Conservation (phyloP, 768 basidiomycete species). For the Mycena leptocephala region DNA sequence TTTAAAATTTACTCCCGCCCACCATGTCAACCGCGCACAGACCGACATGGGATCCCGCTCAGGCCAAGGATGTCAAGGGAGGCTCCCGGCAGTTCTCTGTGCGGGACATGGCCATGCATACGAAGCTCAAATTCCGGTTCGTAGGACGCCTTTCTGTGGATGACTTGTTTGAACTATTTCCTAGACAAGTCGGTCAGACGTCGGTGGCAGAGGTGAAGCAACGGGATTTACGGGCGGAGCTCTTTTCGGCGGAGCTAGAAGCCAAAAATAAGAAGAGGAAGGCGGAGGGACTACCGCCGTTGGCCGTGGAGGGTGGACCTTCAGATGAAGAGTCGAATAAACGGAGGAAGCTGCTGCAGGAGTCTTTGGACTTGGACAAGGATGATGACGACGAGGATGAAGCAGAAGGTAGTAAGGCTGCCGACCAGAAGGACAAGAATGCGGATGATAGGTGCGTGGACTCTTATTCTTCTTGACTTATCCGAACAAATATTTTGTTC, state of each 20-base stretch:
- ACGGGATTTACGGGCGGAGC: constrained; percentile 87
- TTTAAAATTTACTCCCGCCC: constrained; percentile 2
- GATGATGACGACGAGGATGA: constrained; percentile 89
- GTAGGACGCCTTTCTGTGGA: constrained; percentile 34
- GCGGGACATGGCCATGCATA: constrained; percentile 95
- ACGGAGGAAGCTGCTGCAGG: constrained; percentile 89
- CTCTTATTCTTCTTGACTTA: neutral
- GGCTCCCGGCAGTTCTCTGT: constrained; percentile 95
- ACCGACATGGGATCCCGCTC: constrained; percentile 98
- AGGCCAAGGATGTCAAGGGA: constrained; percentile 92
- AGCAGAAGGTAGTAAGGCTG: constrained; percentile 50
- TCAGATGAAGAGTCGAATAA: constrained; percentile 80
- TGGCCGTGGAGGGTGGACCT: constrained; percentile 59
- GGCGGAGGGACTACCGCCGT: constrained; percentile 80
- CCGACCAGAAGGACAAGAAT: constrained; percentile 53
- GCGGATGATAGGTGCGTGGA: constrained; percentile 63
- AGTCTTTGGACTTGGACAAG: constrained; percentile 90
- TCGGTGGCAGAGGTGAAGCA: constrained; percentile 83
- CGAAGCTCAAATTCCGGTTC: constrained; percentile 97
- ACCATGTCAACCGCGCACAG: constrained; percentile 92
- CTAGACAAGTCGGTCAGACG: constrained; percentile 94
- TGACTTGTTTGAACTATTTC: neutral
- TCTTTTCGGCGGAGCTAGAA: constrained; percentile 89
- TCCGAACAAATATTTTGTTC: neutral
- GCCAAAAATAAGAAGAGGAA: constrained; percentile 93